Conservation (phyloP, 2,329 filamentous ascomycete species). For the Calcarisporium arbuscula region DNA sequence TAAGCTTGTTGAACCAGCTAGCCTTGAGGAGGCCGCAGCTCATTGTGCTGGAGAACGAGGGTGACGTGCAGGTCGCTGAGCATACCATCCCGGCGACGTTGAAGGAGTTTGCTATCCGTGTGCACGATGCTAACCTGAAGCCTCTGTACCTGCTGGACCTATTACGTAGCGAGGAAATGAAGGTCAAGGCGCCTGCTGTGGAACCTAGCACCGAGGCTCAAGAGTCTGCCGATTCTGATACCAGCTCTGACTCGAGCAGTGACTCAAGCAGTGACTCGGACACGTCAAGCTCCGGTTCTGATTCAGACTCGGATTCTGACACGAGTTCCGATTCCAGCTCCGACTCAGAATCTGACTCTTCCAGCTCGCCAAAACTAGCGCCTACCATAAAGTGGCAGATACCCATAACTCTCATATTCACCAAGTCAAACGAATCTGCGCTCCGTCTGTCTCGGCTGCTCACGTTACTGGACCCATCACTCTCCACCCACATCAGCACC, state of each 20-base stretch:
- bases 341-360: constrained; percentile 17
- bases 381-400: constrained; percentile 15
- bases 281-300: constrained; percentile 23
- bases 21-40: constrained; percentile 68
- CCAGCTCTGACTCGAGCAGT: constrained; percentile 24
- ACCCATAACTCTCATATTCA: constrained; percentile 69
- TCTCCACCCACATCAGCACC: constrained; percentile 55
- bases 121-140: constrained; percentile 65
- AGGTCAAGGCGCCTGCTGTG: not conserved
- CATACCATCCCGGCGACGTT: constrained; percentile 56
- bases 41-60: constrained; percentile 61
- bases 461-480: constrained; percentile 54
- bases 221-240: constrained; percentile 28
- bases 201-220: constrained; percentile 8
- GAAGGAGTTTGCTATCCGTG: constrained; percentile 59
- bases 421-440: constrained; percentile 82
- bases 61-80: constrained; percentile 36
- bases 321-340: constrained; percentile 29
- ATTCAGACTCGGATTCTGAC: constrained; percentile 24
- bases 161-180: constrained; percentile 51
- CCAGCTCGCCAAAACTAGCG: not conserved
- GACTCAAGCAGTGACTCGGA: constrained; percentile 15
- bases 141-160: constrained; percentile 81
- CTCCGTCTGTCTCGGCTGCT: constrained; percentile 81
- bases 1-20: constrained; percentile 70